These are phyloP conservation scores for Daedaleopsis sinensis DNA, from an alignment of 768 basidiomycete genomes.

Conservation along the genomic window DNA sequence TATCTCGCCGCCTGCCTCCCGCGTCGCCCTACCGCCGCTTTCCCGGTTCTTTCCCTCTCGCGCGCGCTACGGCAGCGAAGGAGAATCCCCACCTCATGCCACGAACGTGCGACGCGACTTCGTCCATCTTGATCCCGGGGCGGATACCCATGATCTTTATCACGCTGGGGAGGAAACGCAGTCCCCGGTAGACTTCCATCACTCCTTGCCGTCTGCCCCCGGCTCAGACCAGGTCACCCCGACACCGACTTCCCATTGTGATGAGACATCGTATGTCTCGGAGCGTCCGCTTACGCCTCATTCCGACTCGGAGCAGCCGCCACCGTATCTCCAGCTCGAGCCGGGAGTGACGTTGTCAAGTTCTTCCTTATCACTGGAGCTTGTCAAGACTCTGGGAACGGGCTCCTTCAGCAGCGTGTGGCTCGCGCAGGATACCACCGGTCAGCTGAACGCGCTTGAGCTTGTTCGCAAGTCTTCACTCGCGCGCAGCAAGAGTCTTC, in stretches of 20 bases:
- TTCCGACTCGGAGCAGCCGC: conserved; percentile 13
- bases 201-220: background rate
- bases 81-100: conserved; percentile 16
- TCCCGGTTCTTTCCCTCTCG: conserved; percentile 43
- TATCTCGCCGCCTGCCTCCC: conserved; percentile 22
- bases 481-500: conserved; percentile 26
- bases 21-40: conserved; percentile 34
- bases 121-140: conserved; percentile 16
- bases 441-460: conserved; percentile 29
- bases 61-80: conserved; percentile 35
- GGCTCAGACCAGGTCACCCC: conserved; percentile 6
- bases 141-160: conserved; percentile 8
- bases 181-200: conserved; percentile 12
- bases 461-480: conserved; percentile 29
- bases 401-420: conserved; percentile 80
- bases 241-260: conserved; percentile 6
- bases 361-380: conserved; percentile 40
- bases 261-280: conserved; percentile 9
- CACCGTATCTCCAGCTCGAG: conserved; percentile 1
- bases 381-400: conserved; percentile 61
- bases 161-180: conserved; percentile 12
- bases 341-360: conserved; percentile 14
- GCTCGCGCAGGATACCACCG: conserved; percentile 51
- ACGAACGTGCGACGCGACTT: conserved; percentile 23
- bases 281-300: conserved; percentile 15